Evolutionary conservation across 768 basidiomycete genomes (phyloP).

Genomic region (Lactifluus hygrophoroides): DNA sequence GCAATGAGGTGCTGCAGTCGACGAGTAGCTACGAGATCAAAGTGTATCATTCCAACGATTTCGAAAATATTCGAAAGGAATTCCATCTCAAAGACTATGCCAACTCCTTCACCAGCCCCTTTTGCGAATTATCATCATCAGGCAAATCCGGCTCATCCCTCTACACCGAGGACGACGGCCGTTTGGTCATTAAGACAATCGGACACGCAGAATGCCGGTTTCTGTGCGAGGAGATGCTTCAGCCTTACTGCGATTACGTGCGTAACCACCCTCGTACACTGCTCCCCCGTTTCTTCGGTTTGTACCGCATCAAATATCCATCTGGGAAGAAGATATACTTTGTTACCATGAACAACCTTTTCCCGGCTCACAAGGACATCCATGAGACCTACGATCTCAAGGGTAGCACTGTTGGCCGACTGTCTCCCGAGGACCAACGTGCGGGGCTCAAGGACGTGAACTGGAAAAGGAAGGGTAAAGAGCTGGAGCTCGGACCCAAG

Average conservation of each 20-base stretch:
- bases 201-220: slow-evolving; percentile 92
- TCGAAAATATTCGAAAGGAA: slow-evolving; percentile 90
- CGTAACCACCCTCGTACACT: slow-evolving; percentile 89
- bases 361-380: slow-evolving; percentile 93
- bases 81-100: slow-evolving; percentile 97
- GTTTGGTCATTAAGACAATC: slow-evolving; percentile 99
- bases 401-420: slow-evolving; percentile 83
- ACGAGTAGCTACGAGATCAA: slow-evolving; percentile 99
- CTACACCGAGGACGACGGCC: slow-evolving; percentile 97
- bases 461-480: slow-evolving; percentile 77
- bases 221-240: slow-evolving; percentile 72
- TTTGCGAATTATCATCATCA: slow-evolving; percentile 94
- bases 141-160: slow-evolving; percentile 99
- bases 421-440: slow-evolving; percentile 82
- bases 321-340: slow-evolving; percentile 94
- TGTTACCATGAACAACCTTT: slow-evolving; percentile 99
- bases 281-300: slow-evolving; percentile 89
- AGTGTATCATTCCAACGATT: too few relatives aligned
- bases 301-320: slow-evolving; percentile 96
- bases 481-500: slow-evolving; percentile 89
- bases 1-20: slow-evolving; percentile 96
- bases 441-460: slow-evolving; percentile 95
- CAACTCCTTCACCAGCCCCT: slow-evolving; percentile 89
- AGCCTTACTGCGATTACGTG: slow-evolving; percentile 78
- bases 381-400: slow-evolving; percentile 98